A percentile compares a stretch with the other conserved stretches of the same genome.
Evolutionary conservation across 2,329 filamentous ascomycete species (phyloP).

Genomic region (Paramyrothecium sp.): DNA sequence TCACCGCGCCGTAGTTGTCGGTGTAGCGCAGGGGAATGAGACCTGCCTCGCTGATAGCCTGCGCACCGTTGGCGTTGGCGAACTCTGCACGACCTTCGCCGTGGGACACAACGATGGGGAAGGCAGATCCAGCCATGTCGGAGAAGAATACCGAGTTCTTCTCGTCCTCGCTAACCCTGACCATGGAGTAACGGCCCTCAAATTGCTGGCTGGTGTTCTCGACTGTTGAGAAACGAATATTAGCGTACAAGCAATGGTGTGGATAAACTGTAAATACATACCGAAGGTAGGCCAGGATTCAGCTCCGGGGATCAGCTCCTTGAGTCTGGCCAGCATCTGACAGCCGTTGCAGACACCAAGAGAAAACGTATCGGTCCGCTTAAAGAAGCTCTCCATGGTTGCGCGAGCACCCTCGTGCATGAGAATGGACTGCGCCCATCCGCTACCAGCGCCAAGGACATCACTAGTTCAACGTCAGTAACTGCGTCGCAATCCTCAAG

Average conservation of each 20-base stretch:
- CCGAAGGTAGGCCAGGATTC: conserved; percentile 77
- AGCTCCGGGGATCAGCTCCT: conserved; percentile 83
- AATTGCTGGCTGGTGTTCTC: conserved; percentile 85
- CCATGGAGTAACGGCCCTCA: conserved; percentile 85
- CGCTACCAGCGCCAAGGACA: conserved; percentile 83
- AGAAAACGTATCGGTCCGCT: conserved; percentile 83
- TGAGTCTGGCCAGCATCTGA: conserved; percentile 81
- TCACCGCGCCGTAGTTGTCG: conserved; percentile 73
- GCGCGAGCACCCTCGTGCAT: conserved; percentile 73
- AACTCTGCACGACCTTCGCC: conserved; percentile 85
- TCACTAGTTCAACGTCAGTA: conserved; percentile 37
- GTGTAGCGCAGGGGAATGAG: conserved; percentile 80
- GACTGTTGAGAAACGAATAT: conserved; percentile 37
- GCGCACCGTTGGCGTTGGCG: conserved; percentile 47
- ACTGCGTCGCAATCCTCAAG: not conserved
- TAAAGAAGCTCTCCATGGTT: conserved; percentile 84
- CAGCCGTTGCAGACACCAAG: conserved; percentile 97
- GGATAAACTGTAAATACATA: conserved; percentile 6
- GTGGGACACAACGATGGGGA: conserved; percentile 88
- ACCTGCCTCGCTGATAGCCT: conserved; percentile 60
- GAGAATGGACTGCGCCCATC: conserved; percentile 93
- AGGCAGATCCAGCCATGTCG: conserved; percentile 77
- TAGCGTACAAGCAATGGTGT: not conserved
- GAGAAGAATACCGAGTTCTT: conserved; percentile 77
- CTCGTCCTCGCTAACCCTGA: conserved; percentile 62